Conservation (phyloP, 805 yeast genomes). For the Saturnispora saitoi region DNA sequence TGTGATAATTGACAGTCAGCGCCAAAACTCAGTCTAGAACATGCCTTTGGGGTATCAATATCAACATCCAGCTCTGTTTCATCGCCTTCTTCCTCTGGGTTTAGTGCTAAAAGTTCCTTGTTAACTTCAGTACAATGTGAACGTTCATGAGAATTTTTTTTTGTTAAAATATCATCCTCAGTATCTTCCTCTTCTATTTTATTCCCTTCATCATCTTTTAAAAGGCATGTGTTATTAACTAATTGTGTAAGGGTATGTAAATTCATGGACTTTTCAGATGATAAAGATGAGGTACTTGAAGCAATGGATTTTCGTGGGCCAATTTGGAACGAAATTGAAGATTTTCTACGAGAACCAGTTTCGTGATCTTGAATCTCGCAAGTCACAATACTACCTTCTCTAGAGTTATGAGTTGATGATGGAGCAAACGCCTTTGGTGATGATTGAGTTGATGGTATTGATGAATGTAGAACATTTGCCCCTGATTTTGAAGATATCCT, state of each 20-base stretch:
- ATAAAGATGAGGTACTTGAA: constrained; percentile 12
- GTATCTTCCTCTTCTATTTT: neutral
- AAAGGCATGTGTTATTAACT: neutral
- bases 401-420: neutral
- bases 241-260: neutral
- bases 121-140: too few relatives aligned
- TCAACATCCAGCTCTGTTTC: constrained; percentile 15
- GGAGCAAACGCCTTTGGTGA: neutral
- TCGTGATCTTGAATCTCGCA: constrained; percentile 19
- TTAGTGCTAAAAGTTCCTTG: too few relatives aligned
- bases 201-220: constrained; percentile 9
- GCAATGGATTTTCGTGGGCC: constrained; percentile 14
- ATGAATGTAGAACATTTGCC: constrained; percentile 6
- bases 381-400: constrained; percentile 12
- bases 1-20: neutral
- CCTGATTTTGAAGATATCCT: constrained; percentile 1
- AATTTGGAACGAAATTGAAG: constrained; percentile 23
- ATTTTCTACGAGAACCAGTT: constrained; percentile 21
- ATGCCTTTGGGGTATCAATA: constrained; percentile 10
- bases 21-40: constrained; percentile 1
- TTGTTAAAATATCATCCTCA: neutral
- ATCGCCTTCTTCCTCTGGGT: constrained; percentile 5
- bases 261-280: constrained; percentile 6
- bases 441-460: constrained; percentile 10
- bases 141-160: neutral